Evolutionary conservation across 2,329 filamentous ascomycete species (phyloP), one percentile per base, ranked within the genome.

Genomic region (Exutisphaerella laricina): DNA sequence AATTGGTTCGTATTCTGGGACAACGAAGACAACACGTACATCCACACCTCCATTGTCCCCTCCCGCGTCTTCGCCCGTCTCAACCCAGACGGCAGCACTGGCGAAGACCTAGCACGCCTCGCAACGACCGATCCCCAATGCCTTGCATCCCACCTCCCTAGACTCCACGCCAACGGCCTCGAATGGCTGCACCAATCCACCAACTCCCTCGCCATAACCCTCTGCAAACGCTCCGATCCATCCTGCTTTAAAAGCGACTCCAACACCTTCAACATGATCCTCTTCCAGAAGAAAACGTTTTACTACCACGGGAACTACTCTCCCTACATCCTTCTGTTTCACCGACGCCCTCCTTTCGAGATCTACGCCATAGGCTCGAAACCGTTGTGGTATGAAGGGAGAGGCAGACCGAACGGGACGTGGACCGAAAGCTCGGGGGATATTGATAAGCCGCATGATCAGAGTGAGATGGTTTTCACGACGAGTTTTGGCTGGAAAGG

Each of bases 1-100:
- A 80, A 80, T 50, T 80, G 70, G 66, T 80, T 80, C 47, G 47
- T 74, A 1, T 80, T 80, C 61, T 80, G 76, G 76, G 75, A 78
- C 46, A 45, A 46, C 0, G 45, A 60, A 0, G 69, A 66, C 5
- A 54, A 66, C 17, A 60, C 68, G 43, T 76, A 77, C 53, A 63
- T 67, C 1, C 75, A 80, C 54, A 74, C 78, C 48, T 53, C 77
- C 2, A 50, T 55, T 0, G 75, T 75, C 0, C 60, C 59, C 9
- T 32, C 32, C 6, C 71, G 77, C 0, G 63, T 62, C 1, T 79
- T 78, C 50, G 67, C 75, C 1, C 59, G 61, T 23, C 54, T 78
- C 3, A 49, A 53, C 4, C 26, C 48, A 1, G 69, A 75, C 49
- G 75, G 74, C 3, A 66, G 65, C 0, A 68, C 66, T 1, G 70